phyloP scores from a whole-genome alignment of 2,329 filamentous ascomycete species.

The Aspergillus aculeatus region DNA sequence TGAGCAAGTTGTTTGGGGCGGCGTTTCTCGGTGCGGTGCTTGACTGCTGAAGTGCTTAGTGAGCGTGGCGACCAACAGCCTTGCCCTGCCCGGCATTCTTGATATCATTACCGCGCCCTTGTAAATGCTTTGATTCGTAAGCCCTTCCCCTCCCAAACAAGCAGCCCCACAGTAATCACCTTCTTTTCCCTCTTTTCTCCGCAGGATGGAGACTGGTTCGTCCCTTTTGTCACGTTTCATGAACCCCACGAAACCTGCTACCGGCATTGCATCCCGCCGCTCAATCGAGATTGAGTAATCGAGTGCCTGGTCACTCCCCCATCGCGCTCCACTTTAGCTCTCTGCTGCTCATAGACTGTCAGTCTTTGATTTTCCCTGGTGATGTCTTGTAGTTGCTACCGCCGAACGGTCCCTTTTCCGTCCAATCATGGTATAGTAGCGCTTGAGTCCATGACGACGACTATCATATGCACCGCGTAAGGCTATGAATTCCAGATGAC shows the following conservation, averaged over 20 bases:
- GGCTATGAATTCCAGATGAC: background rate
- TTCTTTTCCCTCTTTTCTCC: background rate
- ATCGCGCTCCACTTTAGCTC: background rate
- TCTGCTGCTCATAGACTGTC: too few species aligned
- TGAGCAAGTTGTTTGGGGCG: background rate
- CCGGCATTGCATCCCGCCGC: background rate
- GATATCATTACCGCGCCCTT: background rate
- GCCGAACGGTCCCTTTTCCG: background rate
- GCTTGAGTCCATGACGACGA: background rate
- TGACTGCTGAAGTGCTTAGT: background rate
- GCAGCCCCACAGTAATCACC: too few species aligned
- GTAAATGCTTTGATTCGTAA: background rate
- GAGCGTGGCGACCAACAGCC: slow-evolving; percentile 2
- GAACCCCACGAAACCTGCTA: background rate
- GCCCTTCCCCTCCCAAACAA: background rate
- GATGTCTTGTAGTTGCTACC: background rate
- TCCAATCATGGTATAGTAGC: background rate
- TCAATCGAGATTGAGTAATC: background rate
- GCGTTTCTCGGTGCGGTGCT: background rate
- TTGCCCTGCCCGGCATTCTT: background rate
- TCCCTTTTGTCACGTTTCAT: background rate
- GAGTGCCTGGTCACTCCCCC: background rate
- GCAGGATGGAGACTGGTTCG: background rate
- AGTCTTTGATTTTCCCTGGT: background rate
- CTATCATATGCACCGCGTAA: background rate